Conservation (phyloP, 2,329 filamentous ascomycete genomes). For the Sclerotinia subarctica region DNA sequence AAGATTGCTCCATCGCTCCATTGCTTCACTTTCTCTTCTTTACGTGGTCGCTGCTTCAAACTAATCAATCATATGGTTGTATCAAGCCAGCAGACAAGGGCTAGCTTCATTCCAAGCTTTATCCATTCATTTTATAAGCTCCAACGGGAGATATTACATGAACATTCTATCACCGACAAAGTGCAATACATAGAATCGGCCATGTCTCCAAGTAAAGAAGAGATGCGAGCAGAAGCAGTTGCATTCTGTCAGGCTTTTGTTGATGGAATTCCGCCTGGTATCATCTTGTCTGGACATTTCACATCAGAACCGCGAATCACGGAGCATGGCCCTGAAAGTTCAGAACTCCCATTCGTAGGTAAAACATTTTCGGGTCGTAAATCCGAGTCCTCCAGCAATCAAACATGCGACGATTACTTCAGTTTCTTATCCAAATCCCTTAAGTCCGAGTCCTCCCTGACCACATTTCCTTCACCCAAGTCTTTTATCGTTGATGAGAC, state of each 20-base stretch:
- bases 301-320: constrained; percentile 35
- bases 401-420: constrained; percentile 43
- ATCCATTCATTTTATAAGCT: not conserved
- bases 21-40: not conserved
- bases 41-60: not conserved
- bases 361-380: constrained; percentile 38
- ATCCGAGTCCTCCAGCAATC: not conserved
- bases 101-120: not conserved
- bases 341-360: constrained; percentile 42
- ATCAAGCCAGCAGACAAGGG: not conserved
- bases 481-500: constrained; percentile 39
- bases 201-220: not conserved
- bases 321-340: constrained; percentile 42
- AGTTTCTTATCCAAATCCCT: constrained; percentile 37
- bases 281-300: constrained; percentile 20
- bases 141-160: not conserved
- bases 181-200: not conserved
- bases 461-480: constrained; percentile 13
- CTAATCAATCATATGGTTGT: not conserved
- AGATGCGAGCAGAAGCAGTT: not conserved
- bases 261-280: not conserved
- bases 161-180: not conserved
- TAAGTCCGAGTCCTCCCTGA: constrained; percentile 18
- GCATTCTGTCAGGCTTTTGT: constrained; percentile 20
- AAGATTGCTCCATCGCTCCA: not conserved